Evolutionary conservation across 768 basidiomycete genomes (phyloP), one percentile per base, ranked within the genome.

Genomic region (Hortiboletus campestris): DNA sequence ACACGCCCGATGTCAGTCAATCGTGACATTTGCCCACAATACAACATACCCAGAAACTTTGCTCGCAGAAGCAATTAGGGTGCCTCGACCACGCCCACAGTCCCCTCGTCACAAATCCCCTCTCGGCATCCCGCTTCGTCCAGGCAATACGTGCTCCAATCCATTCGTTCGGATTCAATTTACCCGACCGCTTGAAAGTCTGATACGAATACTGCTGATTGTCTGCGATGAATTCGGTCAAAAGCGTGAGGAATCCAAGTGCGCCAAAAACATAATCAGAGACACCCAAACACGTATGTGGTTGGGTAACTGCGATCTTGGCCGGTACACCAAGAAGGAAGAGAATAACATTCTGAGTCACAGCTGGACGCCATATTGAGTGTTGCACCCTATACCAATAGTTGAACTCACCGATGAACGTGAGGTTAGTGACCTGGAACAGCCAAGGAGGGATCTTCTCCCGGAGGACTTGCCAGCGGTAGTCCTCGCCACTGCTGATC

Each of bases 21-120:
- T 29, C 22, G 8, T 17, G 9, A 9, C 19, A 25, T 47, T 13
- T 4, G 22, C 19, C 11, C 1, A 8, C 25, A 19, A 35, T 1
- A 20, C 1, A 16, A 75, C 83, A 40, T 59, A 89, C 88, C 88
- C 88, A 95, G 73, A 95, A 93, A 16, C 75, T 70, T 70, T 95
- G 94, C 69, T 98, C 96, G 69, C 90, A 94, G 1, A 86, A 74
- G 68, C 93, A 95, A 71, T 98, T 98, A 35, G 96, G 94, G 71
- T 98, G 96, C 16, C 96, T 78, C 3, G 83, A 84, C 78, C 85
- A 95, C 2, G 83, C 80, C 90, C 91, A 98, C 8, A 98, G 70
- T 4, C 95, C 95, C 19, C 80, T 78, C 0, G 93, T 92, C 25
- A 87, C 73, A 68, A 98, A 98, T 0, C 96, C 96, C 12, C 94